Base-by-base conservation (phyloP, 306 rosid species). In the Castanea crenata region DNA sequence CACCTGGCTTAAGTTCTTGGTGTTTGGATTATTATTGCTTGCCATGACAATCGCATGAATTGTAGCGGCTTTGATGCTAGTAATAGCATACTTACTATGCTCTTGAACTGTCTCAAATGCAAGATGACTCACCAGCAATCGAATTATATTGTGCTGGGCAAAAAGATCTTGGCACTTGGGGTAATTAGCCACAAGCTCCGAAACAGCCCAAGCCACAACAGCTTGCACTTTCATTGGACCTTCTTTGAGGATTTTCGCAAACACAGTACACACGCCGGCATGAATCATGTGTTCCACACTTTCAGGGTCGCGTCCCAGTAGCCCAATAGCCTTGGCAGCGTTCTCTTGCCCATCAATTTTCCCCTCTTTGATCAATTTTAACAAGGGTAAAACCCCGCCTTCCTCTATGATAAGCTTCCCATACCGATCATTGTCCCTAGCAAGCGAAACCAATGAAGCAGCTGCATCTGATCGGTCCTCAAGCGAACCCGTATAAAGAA, bases 101-200 rank as follows among this genome's bases (percentile, higher is more conserved):
- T 95, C 99, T 20, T 92, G 91, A 34, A 92, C 90, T 0, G 98
- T 92, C 58, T 92, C 99, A 25, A 95, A 95, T 1, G 98, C 99
- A 21, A 95, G 97, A 70, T 95, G 99, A 59, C 94, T 75, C 12
- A 95, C 98, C 6, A 95, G 97, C 51, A 93, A 73, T 3, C 96
- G 82, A 7, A 90, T 88, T 10, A 90, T 91, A n/a, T 95, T 90
- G 70, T 92, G 87, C 85, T 95, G 99, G 4, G 89, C 92, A 69
- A 95, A 95, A 34, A 90, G 86, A 83, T 95, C 99, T 81, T 95
- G 99, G 57, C 91, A 95, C 69, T 86, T 89, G 6, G 97, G 94
- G 79, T 86, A 71, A 67, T 88, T 88, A 0, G 87, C 88, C 0
- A 80, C 92, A 16, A 95, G 87, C 79, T 95, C 98, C 9, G 99